These are phyloP conservation scores for Penicillium nordicum DNA, from an alignment of 2,329 filamentous ascomycete species.

Conservation along the genomic window DNA sequence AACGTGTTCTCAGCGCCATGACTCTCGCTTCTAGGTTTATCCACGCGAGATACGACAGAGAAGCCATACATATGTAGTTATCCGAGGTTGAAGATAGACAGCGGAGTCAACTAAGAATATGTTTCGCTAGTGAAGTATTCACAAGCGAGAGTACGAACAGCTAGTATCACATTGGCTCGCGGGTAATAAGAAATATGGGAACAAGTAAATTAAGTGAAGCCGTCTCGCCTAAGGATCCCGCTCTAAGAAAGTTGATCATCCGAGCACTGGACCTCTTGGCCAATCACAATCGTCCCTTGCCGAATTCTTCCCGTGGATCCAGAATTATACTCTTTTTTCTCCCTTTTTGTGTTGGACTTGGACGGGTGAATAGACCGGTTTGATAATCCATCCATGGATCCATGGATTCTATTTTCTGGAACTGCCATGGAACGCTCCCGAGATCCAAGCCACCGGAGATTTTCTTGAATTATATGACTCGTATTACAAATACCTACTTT, in stretches of 20 bases:
- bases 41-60: slow-evolving; percentile 20
- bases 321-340: not conserved
- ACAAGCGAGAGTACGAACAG: not conserved
- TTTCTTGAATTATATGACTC: not conserved
- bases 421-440: not conserved
- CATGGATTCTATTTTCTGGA: slow-evolving; percentile 4
- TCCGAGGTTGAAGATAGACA: slow-evolving; percentile 1
- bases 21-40: slow-evolving; percentile 14
- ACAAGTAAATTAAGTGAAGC: slow-evolving; percentile 9
- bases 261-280: slow-evolving; percentile 19
- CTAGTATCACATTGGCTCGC: not conserved
- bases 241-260: slow-evolving; percentile 34
- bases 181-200: slow-evolving; percentile 3
- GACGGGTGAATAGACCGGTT: no score
- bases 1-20: slow-evolving; percentile 6
- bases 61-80: not conserved
- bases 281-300: slow-evolving; percentile 36
- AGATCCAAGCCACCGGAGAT: not conserved
- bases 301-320: slow-evolving; percentile 24
- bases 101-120: not conserved
- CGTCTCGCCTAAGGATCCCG: slow-evolving; percentile 38
- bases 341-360: no score
- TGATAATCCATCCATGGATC: not conserved
- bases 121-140: not conserved
- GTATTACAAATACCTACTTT: not conserved